Evolutionary conservation across 176 grass and related monocot genomes (phyloP), one percentile per base, ranked within the genome.

Genomic region (Oryza meridionalis): DNA sequence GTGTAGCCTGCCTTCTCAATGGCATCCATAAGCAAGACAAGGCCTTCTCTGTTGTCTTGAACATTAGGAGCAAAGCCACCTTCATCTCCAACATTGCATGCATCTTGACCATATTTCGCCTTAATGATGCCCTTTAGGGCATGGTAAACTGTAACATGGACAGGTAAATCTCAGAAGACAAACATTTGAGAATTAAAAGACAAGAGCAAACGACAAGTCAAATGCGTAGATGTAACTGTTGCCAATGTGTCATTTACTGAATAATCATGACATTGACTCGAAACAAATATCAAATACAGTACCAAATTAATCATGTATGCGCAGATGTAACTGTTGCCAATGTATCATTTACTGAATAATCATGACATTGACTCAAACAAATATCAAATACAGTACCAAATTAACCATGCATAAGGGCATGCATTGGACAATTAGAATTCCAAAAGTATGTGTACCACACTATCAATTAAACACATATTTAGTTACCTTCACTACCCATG

Each of bases 1-100:
- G 91, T 90, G 84, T 96, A 96, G 67, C 93, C 93, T 79, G 93
- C 91, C 87, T 95, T 99, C 51, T 96, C 93, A 86, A 96, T 92
- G 24, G 96, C 96, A 90, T 94, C 91, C 88, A 99, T 99, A 82
- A 99, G 93, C 66, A 99, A 90, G 63, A 99, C 88, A 74, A 99
- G 91, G 8, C 96, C 96, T 82, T 99, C 96, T 83, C 91, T 93
- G 84, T 96, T 94, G 80, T 99, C 96, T 83, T 99, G 96, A 88
- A 99, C 93, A 76, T 99, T 99, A 78, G 96, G 96, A 89, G 96
- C 96, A 90, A 99, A 99, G 44, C 96, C 96, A 72, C 93, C 91
- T 92, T 96, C 93, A 81, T 94, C 96, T 88, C 96, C 96, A 24
- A 96, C 93, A 72, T 99, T 99, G 91, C 96, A 99, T 32, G 96